Evolutionary conservation across 2,329 filamentous ascomycete species (phyloP).

Genomic region (Fusarium sp.): DNA sequence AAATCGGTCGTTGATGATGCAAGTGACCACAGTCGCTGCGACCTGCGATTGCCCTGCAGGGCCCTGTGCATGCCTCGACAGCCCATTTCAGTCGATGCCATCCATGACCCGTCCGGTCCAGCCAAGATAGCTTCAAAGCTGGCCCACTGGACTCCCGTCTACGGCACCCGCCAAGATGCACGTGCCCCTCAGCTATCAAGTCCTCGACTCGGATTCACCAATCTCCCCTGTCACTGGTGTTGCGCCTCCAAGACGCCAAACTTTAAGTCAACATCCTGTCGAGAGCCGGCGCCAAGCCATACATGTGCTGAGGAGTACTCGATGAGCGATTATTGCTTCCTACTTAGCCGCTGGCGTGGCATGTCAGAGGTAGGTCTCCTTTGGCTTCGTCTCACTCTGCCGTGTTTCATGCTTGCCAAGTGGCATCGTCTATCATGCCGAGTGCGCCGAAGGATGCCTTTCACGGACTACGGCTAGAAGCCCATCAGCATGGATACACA

Average conservation of each 20-base stretch:
- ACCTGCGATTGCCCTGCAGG: slow-evolving; percentile 1
- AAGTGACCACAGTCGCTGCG: neutral
- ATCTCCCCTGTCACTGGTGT: slow-evolving; percentile 3
- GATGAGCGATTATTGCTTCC: neutral
- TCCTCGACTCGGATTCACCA: neutral
- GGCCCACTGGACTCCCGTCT: neutral
- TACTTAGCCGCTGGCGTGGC: neutral
- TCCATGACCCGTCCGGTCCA: neutral
- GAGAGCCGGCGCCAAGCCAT: slow-evolving; percentile 2
- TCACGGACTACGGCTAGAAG: neutral
- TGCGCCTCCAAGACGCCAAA: slow-evolving; percentile 13
- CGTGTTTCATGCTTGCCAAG: neutral
- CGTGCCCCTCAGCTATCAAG: neutral
- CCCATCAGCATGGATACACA: neutral
- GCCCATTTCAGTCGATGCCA: neutral
- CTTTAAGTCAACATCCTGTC: slow-evolving; percentile 12
- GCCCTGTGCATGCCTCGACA: slow-evolving; percentile 7
- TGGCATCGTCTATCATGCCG: neutral
- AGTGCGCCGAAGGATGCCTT: neutral
- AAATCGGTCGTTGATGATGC: slow-evolving; percentile 4
- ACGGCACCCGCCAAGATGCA: slow-evolving; percentile 4
- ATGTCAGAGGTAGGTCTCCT: neutral
- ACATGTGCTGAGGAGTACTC: neutral
- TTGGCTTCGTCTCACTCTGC: neutral
- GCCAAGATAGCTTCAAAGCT: neutral